Evolutionary conservation across 257 asterid species (phyloP), one percentile per base, ranked within the genome.

Genomic region (Salvia rosmarinus): DNA sequence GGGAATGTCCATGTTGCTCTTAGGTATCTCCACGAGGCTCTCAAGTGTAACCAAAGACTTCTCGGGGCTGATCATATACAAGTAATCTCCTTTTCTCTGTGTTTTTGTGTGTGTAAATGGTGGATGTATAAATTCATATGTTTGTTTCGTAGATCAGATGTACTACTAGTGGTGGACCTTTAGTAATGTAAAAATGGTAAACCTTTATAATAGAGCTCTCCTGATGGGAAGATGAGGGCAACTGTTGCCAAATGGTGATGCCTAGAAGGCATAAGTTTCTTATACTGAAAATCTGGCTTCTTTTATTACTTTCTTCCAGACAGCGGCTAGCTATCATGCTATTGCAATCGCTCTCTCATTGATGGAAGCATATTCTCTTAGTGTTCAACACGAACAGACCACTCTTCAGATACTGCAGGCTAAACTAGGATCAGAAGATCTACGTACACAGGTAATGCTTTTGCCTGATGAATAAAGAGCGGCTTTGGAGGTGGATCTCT

Each of bases 21-120:
- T 70, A 83, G 96, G 63, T 89, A 89, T 79, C 96, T 89, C 71
- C 96, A 89, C 51, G 91, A 89, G 85, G 96, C 96, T 71, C 91
- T 89, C 57, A 89, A 87, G 80, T 89, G 96, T 75, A 89, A 89
- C 83, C 89, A 89, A 82, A 83, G 93, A 78, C 93, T 89, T 69
- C 88, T 89, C 9, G 96, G 96, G 68, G 88, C 88, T 65, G 96
- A 89, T 73, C 96, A 89, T 66, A 89, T 89, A 77, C 93, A 89
- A 80, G 95, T 89, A 79, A 77, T 75, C 75, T 49, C 64, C 20
- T 44, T 39, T 23, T 21, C 5, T 19, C 13, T 30, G 39, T 4
- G 1, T 14, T 12, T 37, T 7, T 42, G 2, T 62, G 63, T n/a
- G 20, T 16, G 16, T 60, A 19, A 35, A 47, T 34, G 19, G 21